Evolutionary conservation across 2,329 filamentous ascomycete species (phyloP), one percentile per base, ranked within the genome.

Genomic region (Pleoardoris graminearum): DNA sequence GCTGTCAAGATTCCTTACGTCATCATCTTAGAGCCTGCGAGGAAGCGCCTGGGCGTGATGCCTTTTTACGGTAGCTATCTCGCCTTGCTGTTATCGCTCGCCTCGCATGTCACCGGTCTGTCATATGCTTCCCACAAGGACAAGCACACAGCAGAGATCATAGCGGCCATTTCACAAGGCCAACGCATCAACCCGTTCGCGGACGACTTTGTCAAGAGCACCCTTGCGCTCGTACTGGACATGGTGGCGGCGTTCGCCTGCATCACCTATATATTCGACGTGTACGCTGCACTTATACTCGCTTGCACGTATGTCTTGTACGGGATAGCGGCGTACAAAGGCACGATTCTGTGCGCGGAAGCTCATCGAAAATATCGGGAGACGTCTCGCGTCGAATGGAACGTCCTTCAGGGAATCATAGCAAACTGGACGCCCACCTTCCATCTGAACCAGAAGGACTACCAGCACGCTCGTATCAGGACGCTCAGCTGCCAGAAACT

Each of bases 121-220:
- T 85, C 83, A 0, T 84, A 85, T 70, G 84, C 87, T 53, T 89
- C 87, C 50, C 86, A 89, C 63, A 30, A 46, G 30, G 36, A 46
- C 43, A 46, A 46, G 22, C 78, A 80, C 44, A 83, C 82, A 1
- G 84, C 82, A 4, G 81, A 85, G 54, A 73, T 88, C 1, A 83
- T 82, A 68, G 79, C 81, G 53, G 80, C 83, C 1, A 78, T 88
- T 25, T 76, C 79, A 38, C 83, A 85, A 59, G 85, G 83, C 0
- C 73, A 78, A 52, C 76, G 81, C 2, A 71, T 88, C 8, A 80
- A 80, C 29, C 30, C 37, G 8, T 47, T 47, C 23, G 44, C 38
- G n/a, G 33, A 47, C 14, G 74, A 80, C 33, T 66, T 88, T 3
- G 69, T 87, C 10, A 80, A 85, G 25, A 79, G 77, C n/a, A 67